Evolutionary conservation across 2,329 filamentous ascomycete genomes (phyloP).

Genomic region (Phialophora chinensis): DNA sequence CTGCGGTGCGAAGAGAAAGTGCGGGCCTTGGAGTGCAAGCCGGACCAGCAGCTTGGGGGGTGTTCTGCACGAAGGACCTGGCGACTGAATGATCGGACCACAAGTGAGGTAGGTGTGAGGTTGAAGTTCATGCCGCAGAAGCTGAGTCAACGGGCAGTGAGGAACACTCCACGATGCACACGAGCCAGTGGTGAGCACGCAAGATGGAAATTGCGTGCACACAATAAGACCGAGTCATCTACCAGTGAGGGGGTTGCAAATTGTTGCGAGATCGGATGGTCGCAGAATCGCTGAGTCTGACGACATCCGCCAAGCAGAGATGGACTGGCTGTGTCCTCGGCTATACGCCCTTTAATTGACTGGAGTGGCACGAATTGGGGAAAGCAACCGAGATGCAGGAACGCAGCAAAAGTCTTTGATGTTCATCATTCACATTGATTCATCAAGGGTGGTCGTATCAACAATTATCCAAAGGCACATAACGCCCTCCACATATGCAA

Average conservation of each 20-base stretch:
- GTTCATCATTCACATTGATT: conserved; percentile 7
- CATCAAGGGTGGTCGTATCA: conserved; percentile 6
- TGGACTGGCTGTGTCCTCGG: background rate
- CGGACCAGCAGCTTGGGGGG: conserved; percentile 1
- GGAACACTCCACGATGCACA: background rate
- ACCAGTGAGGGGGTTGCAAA: conserved; percentile 13
- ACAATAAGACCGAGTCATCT: conserved; percentile 1
- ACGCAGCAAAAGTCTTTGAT: background rate
- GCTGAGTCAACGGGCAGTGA: background rate
- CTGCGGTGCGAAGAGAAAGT: conserved; percentile 24
- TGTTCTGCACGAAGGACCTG: conserved; percentile 18
- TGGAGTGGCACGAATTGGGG: background rate
- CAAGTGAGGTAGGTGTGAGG: conserved; percentile 18
- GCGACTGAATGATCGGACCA: conserved; percentile 24
- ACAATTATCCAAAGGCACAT: conserved; percentile 3
- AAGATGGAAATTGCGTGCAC: background rate
- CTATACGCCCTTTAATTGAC: background rate
- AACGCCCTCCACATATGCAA: conserved; percentile 23
- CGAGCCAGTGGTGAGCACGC: background rate
- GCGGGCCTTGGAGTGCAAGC: conserved; percentile 14
- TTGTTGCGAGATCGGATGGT: conserved; percentile 23
- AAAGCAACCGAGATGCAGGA: background rate
- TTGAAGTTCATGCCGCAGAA: conserved; percentile 27
- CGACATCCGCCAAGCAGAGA: background rate
- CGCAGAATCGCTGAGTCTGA: conserved; percentile 1